A percentile compares a stretch with the other conserved stretches of the same genome.
Conservation (phyloP, 225 moss, liverwort and hornwort genomes). For the Climacium dendroides region DNA sequence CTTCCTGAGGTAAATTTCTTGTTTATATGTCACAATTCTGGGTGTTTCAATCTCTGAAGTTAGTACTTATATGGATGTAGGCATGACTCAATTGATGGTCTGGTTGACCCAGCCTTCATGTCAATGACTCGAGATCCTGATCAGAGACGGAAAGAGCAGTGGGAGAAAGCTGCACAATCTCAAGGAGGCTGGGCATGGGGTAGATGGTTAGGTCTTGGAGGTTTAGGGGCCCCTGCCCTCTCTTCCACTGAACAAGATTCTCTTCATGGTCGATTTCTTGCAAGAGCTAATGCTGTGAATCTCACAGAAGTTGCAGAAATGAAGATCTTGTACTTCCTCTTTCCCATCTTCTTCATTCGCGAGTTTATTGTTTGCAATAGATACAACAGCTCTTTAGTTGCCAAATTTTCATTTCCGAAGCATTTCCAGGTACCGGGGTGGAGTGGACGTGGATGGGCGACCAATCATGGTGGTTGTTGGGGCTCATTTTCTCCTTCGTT, state of each 20-base stretch:
- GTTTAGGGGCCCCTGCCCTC: slow-evolving; percentile 70
- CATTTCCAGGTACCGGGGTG: slow-evolving; percentile 77
- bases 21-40: neutral
- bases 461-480: slow-evolving; percentile 94
- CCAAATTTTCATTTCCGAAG: neutral
- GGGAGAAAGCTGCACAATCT: slow-evolving; percentile 90
- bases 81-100: slow-evolving; percentile 66
- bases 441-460: slow-evolving; percentile 95
- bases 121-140: slow-evolving; percentile 99
- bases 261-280: slow-evolving; percentile 90
- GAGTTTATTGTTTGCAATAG: neutral
- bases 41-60: neutral
- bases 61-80: slow-evolving; percentile 10
- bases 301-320: slow-evolving; percentile 97
- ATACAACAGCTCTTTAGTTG: neutral
- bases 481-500: slow-evolving; percentile 96
- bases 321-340: slow-evolving; percentile 75
- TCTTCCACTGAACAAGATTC: slow-evolving; percentile 81
- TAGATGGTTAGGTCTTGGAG: slow-evolving; percentile 90
- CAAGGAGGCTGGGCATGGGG: slow-evolving; percentile 95
- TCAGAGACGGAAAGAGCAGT: slow-evolving; percentile 93
- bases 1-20: neutral
- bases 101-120: slow-evolving; percentile 95
- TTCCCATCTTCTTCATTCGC: neutral
- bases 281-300: slow-evolving; percentile 90